These are phyloP conservation scores for Clavariopsis aquatica DNA, from an alignment of 495 filamentous ascomycete genomes.

Conservation along the genomic window DNA sequence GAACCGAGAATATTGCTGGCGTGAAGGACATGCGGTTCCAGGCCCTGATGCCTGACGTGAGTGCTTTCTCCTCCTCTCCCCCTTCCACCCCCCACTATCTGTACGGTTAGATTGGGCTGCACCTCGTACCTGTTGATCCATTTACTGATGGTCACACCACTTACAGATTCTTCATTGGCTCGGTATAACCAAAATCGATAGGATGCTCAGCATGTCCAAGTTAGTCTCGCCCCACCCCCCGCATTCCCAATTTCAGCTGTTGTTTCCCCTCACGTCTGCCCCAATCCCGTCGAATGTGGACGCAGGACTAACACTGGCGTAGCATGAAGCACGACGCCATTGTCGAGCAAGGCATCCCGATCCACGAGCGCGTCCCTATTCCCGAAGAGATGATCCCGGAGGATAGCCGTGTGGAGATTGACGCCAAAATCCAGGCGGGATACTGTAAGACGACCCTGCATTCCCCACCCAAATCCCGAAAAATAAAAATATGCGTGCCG, in stretches of 20 bases:
- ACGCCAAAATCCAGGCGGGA: conserved; percentile 96
- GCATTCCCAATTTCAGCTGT: neutral
- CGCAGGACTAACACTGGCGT: conserved; percentile 24
- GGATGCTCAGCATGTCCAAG: conserved; percentile 99
- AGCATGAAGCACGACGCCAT: conserved; percentile 99
- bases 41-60: conserved; percentile 88
- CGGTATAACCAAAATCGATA: conserved; percentile 96
- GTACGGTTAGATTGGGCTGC: neutral
- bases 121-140: conserved; percentile 23
- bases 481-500: too few species aligned
- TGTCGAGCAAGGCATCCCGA: conserved; percentile 91
- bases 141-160: conserved; percentile 21
- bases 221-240: conserved; percentile 48
- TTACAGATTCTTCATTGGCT: conserved; percentile 86
- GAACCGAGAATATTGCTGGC: conserved; percentile 95
- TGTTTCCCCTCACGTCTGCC: conserved; percentile 6
- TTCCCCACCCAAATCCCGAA: conserved; percentile 13
- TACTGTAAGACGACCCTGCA: conserved; percentile 58
- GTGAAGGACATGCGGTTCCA: conserved; percentile 99
- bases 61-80: conserved; percentile 15
- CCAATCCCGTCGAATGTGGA: neutral
- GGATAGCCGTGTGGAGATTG: conserved; percentile 95
- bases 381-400: conserved; percentile 92
- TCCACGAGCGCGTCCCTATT: conserved; percentile 88
- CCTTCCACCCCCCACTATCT: neutral